Conservation (phyloP, 1,284 basidiomycete species). For the Agaricales sp. region DNA sequence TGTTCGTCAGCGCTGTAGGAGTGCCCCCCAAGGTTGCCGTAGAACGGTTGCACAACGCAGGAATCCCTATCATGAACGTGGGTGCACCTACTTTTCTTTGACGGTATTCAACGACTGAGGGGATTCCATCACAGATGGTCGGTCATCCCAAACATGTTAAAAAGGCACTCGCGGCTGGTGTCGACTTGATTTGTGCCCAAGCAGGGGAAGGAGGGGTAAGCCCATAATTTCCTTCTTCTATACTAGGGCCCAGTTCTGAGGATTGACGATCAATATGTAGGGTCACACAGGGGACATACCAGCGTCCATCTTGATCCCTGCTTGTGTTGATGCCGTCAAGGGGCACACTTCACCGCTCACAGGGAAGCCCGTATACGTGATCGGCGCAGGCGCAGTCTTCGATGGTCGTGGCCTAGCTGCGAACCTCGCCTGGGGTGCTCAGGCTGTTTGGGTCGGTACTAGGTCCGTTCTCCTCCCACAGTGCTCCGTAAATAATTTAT, state of each 20-base stretch:
- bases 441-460: conserved; percentile 48
- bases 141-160: conserved; percentile 57
- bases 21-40: conserved; percentile 54
- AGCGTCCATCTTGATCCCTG: conserved; percentile 45
- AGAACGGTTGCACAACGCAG: conserved; percentile 50
- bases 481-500: neutral
- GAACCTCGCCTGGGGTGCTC: conserved; percentile 52
- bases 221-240: neutral
- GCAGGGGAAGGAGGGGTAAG: conserved; percentile 47
- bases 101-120: no score
- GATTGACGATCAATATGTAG: neutral
- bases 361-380: conserved; percentile 48
- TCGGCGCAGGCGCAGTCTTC: conserved; percentile 59
- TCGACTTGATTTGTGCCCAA: conserved; percentile 63
- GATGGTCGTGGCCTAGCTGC: conserved; percentile 59
- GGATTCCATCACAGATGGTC: conserved; percentile 58
- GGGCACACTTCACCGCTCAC: conserved; percentile 50
- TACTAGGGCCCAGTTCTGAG: no score
- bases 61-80: conserved; percentile 53
- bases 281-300: conserved; percentile 49
- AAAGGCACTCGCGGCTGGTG: conserved; percentile 50
- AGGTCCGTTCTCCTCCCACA: conserved; percentile 53
- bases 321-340: conserved; percentile 50
- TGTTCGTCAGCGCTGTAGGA: conserved; percentile 62
- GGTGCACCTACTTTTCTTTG: neutral